Evolutionary conservation across 208 protist genomes (phyloP).

Genomic region (Trypanosoma platydactyli): DNA sequence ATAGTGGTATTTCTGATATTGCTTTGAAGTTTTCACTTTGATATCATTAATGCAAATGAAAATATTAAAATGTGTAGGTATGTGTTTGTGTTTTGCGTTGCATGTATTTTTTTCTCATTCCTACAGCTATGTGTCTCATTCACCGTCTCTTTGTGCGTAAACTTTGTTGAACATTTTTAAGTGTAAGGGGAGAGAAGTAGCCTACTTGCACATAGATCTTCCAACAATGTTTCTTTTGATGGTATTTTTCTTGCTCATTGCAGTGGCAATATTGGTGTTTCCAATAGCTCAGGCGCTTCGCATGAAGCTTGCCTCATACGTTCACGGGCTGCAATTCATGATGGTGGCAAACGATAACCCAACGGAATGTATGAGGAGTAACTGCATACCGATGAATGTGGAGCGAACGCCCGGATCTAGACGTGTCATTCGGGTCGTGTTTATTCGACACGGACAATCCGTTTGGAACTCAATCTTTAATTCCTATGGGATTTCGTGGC

Average conservation of each 20-base stretch:
- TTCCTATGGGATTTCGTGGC: slow-evolving; percentile 53
- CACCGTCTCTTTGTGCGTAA: too few species aligned
- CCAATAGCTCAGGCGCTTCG: slow-evolving; percentile 41
- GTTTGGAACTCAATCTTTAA: slow-evolving; percentile 94
- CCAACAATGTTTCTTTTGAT: slow-evolving; percentile 71
- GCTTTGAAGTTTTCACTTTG: slow-evolving; percentile 25
- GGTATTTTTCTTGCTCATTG: slow-evolving; percentile 55
- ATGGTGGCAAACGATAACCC: slow-evolving; percentile 72
- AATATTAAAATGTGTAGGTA: not conserved
- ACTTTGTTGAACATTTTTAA: too few species aligned
- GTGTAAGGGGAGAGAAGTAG: too few species aligned
- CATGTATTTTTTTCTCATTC: not conserved
- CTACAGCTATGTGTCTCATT: not conserved
- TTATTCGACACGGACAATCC: slow-evolving; percentile 92
- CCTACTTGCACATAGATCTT: not conserved
- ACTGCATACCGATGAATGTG: slow-evolving; percentile 58
- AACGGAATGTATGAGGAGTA: slow-evolving; percentile 58
- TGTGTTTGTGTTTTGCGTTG: not conserved
- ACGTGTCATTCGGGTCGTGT: slow-evolving; percentile 83
- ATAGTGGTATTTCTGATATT: slow-evolving; percentile 4
- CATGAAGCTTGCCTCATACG: slow-evolving; percentile 59
- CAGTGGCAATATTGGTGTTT: slow-evolving; percentile 45
- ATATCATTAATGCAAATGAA: not conserved
- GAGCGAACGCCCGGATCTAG: slow-evolving; percentile 33
- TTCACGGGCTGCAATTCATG: slow-evolving; percentile 59